Base-by-base conservation (phyloP, 345 rosid species). In the Rhodomyrtus tomentosa region DNA sequence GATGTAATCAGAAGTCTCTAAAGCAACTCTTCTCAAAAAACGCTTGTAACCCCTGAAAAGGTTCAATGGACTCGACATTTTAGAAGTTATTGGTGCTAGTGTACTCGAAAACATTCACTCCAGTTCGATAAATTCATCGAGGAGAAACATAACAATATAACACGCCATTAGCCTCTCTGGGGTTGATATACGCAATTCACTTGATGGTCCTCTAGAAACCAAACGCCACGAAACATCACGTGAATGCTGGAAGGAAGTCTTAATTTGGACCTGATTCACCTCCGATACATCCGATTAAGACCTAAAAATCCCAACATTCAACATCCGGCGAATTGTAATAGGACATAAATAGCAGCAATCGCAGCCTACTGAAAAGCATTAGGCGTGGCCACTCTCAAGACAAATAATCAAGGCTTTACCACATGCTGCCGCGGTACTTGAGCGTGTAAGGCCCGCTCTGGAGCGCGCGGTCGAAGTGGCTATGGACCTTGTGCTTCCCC, bases 21-120 rank as follows among this genome's bases (percentile, higher is more conserved):
- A 84, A 82, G 88, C 87, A 82, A 88, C 83, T 89, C 98, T 95
- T 88, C 87, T 94, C 87, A 89, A 95, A 89, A 94, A 95, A 27
- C 95, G 95, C 79, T 94, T 94, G 88, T 94, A 94, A 51, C 98
- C 98, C 98, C 98, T 95, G 88, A 82, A 91, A 73, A 49, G 88
- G 48, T 53, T 62, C 86, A 82, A 83, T 38, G 36, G 36, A 38
- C 21, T 59, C 27, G 76, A 38, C 13, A 51, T 51, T 81, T 50
- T 21, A 51, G 52, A 15, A 29, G 83, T 36, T 27, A 55, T 32
- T 4, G 36, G 10, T 50, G 38, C 82, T 6, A 25, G 82, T 3
- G 22, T 25, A 21, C 54, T 55, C 15, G 25, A 51, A 55, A 29
- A 13, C 42, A 81, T 81, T 14, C 38, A 18, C 10, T 48, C 50